Conservation (phyloP, 1,139 yeast species). For the Geotrichum macrosporum region DNA sequence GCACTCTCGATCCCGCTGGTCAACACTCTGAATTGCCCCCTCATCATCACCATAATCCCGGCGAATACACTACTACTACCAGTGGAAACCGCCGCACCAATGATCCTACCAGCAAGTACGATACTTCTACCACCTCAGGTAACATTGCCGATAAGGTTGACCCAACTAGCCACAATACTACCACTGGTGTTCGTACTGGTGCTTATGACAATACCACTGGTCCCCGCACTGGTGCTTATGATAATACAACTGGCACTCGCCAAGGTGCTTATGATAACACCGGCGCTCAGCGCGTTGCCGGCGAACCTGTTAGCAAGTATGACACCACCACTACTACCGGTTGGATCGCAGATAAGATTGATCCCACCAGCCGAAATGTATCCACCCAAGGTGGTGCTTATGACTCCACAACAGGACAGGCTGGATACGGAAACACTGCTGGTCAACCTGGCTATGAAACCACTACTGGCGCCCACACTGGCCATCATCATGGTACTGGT, state of each 20-base stretch:
- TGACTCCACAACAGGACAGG: no score
- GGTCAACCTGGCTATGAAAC: no score
- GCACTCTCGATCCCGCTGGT: no score
- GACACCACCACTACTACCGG: slow-evolving; percentile 8
- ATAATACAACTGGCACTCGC: no score
- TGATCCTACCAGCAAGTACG: slow-evolving; percentile 14
- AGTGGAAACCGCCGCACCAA: no score
- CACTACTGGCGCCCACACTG: no score
- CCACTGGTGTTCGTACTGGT: no score
- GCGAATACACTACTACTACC: no score
- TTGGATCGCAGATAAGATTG: neutral
- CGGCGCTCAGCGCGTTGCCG: neutral
- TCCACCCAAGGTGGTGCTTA: neutral
- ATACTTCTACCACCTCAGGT: slow-evolving; percentile 13
- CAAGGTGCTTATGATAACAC: neutral
- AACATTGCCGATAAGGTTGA: slow-evolving; percentile 6
- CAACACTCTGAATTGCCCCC: no score
- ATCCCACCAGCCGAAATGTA: neutral
- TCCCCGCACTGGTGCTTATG: slow-evolving; percentile 3
- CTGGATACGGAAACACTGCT: slow-evolving; percentile 14
- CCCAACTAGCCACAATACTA: slow-evolving; percentile 9
- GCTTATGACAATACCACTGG: no score
- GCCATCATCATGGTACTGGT: slow-evolving; percentile 2
- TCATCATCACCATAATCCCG: no score
- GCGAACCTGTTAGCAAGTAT: slow-evolving; percentile 6